phyloP scores from a whole-genome alignment of 2,329 filamentous ascomycete genomes.

The Chalaropsis thielavioides region DNA sequence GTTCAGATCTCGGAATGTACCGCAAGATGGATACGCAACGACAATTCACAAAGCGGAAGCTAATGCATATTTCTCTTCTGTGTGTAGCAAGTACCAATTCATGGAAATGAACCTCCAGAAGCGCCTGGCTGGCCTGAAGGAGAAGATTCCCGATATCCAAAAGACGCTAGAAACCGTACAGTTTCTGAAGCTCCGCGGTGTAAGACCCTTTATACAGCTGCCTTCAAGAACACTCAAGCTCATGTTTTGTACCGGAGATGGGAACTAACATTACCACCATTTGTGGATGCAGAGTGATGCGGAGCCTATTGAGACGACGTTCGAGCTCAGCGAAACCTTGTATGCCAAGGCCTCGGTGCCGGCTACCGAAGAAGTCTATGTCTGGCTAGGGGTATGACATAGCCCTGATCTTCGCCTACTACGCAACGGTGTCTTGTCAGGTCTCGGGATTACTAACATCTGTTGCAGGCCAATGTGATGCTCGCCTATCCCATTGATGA shows the following conservation, averaged over 20 bases:
- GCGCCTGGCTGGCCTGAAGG: slow-evolving; percentile 63
- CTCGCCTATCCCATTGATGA: slow-evolving; percentile 83
- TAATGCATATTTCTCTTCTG: neutral
- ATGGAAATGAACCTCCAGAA: slow-evolving; percentile 93
- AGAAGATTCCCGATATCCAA: slow-evolving; percentile 94
- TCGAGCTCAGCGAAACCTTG: slow-evolving; percentile 91
- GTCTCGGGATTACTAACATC: neutral
- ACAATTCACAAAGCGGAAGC: neutral
- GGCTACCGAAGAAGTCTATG: slow-evolving; percentile 77
- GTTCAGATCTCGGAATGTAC: neutral
- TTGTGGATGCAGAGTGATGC: slow-evolving; percentile 30
- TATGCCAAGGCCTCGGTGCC: slow-evolving; percentile 77
- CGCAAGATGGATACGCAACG: neutral
- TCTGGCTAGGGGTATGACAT: slow-evolving; percentile 74
- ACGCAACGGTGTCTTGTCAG: neutral
- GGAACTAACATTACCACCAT: neutral
- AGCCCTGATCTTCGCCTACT: neutral
- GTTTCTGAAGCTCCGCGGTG: slow-evolving; percentile 66
- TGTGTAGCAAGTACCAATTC: slow-evolving; percentile 86
- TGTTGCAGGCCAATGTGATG: slow-evolving; percentile 82
- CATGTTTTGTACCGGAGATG: neutral
- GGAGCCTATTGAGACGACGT: slow-evolving; percentile 76
- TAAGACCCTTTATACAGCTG: slow-evolving; percentile 24
- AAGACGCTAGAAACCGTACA: slow-evolving; percentile 87
- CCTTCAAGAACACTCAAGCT: neutral